Conservation (phyloP, 148 eudicot species). For the Mesembryanthemum crystallinum region DNA sequence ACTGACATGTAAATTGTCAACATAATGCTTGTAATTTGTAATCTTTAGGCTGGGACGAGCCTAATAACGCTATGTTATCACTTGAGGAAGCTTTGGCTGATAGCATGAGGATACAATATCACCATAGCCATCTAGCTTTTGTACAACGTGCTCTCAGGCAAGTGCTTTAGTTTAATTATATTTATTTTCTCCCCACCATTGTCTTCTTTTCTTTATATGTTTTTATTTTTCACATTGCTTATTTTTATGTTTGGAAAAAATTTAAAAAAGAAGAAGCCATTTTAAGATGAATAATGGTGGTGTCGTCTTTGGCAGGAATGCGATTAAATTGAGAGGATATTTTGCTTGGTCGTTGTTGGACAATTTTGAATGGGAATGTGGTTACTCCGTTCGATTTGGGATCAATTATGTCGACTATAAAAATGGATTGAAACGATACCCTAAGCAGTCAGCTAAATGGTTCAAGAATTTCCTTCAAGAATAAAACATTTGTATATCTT, state of each 20-base stretch:
- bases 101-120: slow-evolving; percentile 28
- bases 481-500: background rate
- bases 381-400: slow-evolving; percentile 40
- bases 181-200: too few species aligned
- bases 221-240: too few species aligned
- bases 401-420: slow-evolving; percentile 34
- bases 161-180: background rate
- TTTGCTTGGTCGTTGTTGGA: slow-evolving; percentile 46
- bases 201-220: too few species aligned
- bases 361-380: slow-evolving; percentile 37
- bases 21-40: background rate
- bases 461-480: slow-evolving; percentile 32
- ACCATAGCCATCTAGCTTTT: slow-evolving; percentile 32
- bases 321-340: slow-evolving; percentile 33
- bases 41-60: slow-evolving; percentile 28
- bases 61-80: slow-evolving; percentile 22
- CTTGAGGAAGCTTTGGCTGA: slow-evolving; percentile 28
- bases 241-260: too few species aligned
- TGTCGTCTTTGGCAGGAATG: slow-evolving; percentile 23
- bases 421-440: slow-evolving; percentile 30
- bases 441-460: slow-evolving; percentile 40
- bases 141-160: slow-evolving; percentile 32
- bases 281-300: background rate
- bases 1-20: too few species aligned
- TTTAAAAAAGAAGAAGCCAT: too few species aligned